Evolutionary conservation across 139 green algal species (phyloP), one percentile per base, ranked within the genome.

Genomic region (Astrephomene gubernaculifera): DNA sequence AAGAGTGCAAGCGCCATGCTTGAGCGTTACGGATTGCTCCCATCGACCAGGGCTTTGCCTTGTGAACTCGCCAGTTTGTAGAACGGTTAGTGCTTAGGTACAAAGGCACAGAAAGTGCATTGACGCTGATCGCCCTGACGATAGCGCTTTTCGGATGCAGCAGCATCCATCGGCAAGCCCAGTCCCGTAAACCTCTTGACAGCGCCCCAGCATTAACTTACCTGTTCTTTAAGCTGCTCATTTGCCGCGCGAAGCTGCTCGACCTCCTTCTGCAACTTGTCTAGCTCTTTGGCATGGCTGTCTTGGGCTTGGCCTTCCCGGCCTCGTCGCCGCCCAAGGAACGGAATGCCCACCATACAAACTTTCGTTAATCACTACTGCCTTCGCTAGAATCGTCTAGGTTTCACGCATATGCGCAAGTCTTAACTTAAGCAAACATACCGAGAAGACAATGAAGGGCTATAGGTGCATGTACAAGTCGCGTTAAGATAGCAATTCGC

Each of bases 211-310:
- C 35, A 49, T 3, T 27, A 10, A n/a, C 71, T 0, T 17, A 74
- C 79, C 79, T 86, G 65, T 44, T 86, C 79, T 49, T 43, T 49
- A 8, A 86, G 69, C 31, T 86, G 79, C 27, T 76, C 64, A 68
- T 86, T 86, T 25, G 45, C 65, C 14, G 57, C 41, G 2, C 65
- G 45, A 2, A 86, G 35, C 38, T 69, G 49, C 35, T 86, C 79
- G 0, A 86, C 7, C 35, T 76, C 65, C 49, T 78, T 78, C 4
- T 74, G 79, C 17, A 86, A 25, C 8, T 29, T 31, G 2, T 61
- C 67, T 3, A 79, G 10, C 25, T 86, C 57, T 25, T 57, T 54
- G 2, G 35, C 25, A 14, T 31, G n/a, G 1, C 49, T 63, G 2
- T 39, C 43, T 27, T 29, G 27, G 25, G 60, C 12, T 25, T 12